Evolutionary conservation across 805 yeast genomes (phyloP).

Genomic region (Soucietia sequanensis): DNA sequence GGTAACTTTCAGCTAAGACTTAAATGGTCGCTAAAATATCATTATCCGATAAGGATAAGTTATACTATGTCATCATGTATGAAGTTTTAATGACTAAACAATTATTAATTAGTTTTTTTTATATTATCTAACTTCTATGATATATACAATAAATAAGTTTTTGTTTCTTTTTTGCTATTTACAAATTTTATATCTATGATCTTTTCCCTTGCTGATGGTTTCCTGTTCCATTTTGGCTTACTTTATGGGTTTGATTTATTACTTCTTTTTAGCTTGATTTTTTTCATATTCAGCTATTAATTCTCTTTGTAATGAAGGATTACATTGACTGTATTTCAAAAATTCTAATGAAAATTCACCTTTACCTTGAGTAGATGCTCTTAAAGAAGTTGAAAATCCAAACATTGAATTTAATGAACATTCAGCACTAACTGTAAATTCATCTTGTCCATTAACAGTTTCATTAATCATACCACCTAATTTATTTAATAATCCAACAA

Average conservation of each 20-base stretch:
- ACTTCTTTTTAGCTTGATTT: conserved; percentile 23
- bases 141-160: too few species aligned
- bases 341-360: conserved; percentile 97
- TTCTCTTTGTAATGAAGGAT: conserved; percentile 87
- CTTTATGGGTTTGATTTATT: conserved; percentile 3
- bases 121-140: too few species aligned
- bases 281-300: conserved; percentile 75
- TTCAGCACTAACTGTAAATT: conserved; percentile 89
- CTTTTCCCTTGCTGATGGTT: too few species aligned
- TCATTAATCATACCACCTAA: conserved; percentile 89
- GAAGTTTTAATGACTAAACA: too few species aligned
- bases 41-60: too few species aligned
- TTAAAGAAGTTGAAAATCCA: conserved; percentile 90
- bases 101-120: too few species aligned
- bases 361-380: conserved; percentile 98
- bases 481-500: conserved; percentile 89
- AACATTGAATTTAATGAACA: conserved; percentile 96
- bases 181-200: too few species aligned
- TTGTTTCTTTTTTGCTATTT: too few species aligned
- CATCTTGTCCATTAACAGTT: conserved; percentile 92
- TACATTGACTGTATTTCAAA: conserved; percentile 85
- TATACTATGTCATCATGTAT: too few species aligned
- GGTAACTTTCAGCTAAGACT: too few species aligned
- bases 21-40: too few species aligned
- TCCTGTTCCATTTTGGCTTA: too few species aligned